Evolutionary conservation across 23 red algal genomes (phyloP).

Genomic region (Gracilaria domingensis): DNA sequence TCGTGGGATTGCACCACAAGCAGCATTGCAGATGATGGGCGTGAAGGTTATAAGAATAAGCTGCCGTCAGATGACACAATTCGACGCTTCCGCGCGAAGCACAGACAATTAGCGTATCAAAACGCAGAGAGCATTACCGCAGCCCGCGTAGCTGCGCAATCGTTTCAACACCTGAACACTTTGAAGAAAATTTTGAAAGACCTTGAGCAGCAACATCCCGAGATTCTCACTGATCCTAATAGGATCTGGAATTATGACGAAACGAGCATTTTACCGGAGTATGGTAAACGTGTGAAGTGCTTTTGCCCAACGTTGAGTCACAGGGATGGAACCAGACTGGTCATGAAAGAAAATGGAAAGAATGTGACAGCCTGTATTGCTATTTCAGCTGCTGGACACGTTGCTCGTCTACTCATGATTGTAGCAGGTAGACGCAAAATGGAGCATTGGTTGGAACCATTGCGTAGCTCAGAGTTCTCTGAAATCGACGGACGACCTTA

Average conservation of each 20-base stretch:
- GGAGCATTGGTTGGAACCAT: not conserved
- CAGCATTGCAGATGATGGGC: not conserved
- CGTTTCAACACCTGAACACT: not conserved
- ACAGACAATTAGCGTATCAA: constrained; percentile 1
- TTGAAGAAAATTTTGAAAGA: not conserved
- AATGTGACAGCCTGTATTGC: constrained; percentile 17
- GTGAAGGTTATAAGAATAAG: not conserved
- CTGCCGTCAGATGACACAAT: not conserved
- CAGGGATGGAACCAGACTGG: not conserved
- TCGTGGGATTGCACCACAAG: no score
- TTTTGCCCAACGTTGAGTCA: not conserved
- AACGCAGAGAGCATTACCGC: not conserved
- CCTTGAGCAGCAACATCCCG: not conserved
- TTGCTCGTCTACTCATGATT: not conserved
- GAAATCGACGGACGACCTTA: not conserved
- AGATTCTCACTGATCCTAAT: not conserved
- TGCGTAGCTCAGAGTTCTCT: not conserved
- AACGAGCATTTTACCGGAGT: not conserved
- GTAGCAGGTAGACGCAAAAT: not conserved
- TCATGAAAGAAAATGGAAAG: not conserved
- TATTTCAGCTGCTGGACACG: not conserved
- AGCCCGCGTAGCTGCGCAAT: not conserved
- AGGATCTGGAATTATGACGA: constrained; percentile 31
- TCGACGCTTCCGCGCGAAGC: not conserved
- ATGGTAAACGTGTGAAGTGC: not conserved